Evolutionary conservation across 352 stramenopile genomes (phyloP), one percentile per base, ranked within the genome.

Genomic region (Thraustotheca clavata): DNA sequence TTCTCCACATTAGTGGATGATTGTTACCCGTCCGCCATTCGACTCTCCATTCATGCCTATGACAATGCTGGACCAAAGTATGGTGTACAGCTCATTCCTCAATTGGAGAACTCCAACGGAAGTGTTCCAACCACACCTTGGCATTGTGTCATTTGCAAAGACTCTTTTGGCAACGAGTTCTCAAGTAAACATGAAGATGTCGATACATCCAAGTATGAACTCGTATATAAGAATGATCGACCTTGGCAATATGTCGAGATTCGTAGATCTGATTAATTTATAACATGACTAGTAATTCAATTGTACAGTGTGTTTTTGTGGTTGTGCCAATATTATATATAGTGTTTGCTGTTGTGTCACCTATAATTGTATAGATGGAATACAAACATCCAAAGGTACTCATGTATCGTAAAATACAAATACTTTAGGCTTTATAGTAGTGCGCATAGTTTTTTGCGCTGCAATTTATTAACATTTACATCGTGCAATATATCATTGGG

Each of bases 31-130:
- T 24, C 31, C 7, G n/a, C 11, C 2, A 52, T 52, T 9, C 43
- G 43, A 11, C 43, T 52, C 16, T 20, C 27, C 47, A 67, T 36
- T 20, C 61, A 68, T 20, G 26, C 49, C 24, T 68, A 57, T 38
- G 61, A 68, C 40, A 68, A 68, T 35, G 61, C 61, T 11, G 61
- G 61, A 20, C 61, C 61, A 31, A 68, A 68, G 55, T 68, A 55
- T 36, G 61, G 61, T 24, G 41, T 68, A 32, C 50, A 55, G 1
- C 49, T 68, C 9, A 49, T 68, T 3, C 61, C 61, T 20, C 43
- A 52, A 31, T 31, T 52, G 6, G 43, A 52, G 1, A 31, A 24
- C 3, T 14, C 43, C 43, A n/a, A n/a, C n/a, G 43, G 34, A 11
- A 24, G 24, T 8, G n/a, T 31, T 4, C 61, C 61, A 5, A 57